Percentiles rank a stretch among this genome's conserved stretches.
Evolutionary conservation across 1,284 basidiomycete genomes (phyloP).

Genomic region (Tylopilus sp.): DNA sequence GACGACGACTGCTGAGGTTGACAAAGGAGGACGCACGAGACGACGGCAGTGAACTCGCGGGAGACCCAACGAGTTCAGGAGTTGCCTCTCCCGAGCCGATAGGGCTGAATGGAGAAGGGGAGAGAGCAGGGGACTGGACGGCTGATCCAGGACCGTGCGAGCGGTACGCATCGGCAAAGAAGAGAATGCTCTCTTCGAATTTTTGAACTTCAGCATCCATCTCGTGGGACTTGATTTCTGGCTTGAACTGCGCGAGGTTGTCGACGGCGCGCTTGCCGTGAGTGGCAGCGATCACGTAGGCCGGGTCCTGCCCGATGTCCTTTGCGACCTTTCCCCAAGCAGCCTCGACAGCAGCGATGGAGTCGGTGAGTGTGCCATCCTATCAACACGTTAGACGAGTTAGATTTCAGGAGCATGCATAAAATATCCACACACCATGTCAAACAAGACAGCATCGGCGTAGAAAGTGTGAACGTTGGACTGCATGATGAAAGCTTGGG

Average conservation of each 20-base stretch:
- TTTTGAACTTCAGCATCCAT: slow-evolving; percentile 65
- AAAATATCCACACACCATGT: slow-evolving; percentile 53
- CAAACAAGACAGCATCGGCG: slow-evolving; percentile 66
- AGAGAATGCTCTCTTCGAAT: slow-evolving; percentile 71
- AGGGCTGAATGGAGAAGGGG: slow-evolving; percentile 25
- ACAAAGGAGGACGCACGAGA: slow-evolving; percentile 44
- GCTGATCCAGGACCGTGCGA: slow-evolving; percentile 41
- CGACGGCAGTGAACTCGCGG: slow-evolving; percentile 36
- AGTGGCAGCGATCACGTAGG: slow-evolving; percentile 64
- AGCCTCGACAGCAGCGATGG: slow-evolving; percentile 73
- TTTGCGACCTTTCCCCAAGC: slow-evolving; percentile 75
- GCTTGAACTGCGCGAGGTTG: slow-evolving; percentile 60
- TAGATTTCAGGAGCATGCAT: slow-evolving; percentile 10
- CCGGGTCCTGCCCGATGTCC: slow-evolving; percentile 65
- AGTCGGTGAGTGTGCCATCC: slow-evolving; percentile 74
- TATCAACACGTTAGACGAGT: slow-evolving; percentile 31
- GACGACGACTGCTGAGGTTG: slow-evolving; percentile 39
- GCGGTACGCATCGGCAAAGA: slow-evolving; percentile 66
- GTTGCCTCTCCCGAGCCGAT: slow-evolving; percentile 39
- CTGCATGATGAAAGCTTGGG: slow-evolving; percentile 17
- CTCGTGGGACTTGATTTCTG: slow-evolving; percentile 53
- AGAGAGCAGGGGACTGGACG: slow-evolving; percentile 24
- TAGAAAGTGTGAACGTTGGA: slow-evolving; percentile 37
- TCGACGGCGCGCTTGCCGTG: slow-evolving; percentile 74
- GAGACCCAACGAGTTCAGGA: slow-evolving; percentile 36